phyloP scores from a whole-genome alignment of 2,329 filamentous ascomycete genomes.

The Metarhizium humberi region DNA sequence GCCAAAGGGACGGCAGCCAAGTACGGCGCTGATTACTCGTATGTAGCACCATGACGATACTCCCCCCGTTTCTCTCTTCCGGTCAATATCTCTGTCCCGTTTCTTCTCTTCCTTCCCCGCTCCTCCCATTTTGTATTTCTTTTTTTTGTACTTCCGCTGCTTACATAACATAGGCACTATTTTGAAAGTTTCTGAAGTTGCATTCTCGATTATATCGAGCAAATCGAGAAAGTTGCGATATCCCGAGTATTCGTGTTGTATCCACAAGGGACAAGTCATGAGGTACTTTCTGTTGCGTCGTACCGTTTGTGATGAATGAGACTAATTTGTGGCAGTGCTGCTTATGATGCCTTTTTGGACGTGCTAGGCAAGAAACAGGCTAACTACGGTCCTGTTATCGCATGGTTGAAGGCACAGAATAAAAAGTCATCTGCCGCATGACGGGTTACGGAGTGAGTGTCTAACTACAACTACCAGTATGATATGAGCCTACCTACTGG shows the following conservation, averaged over 20 bases:
- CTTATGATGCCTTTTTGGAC: conserved; percentile 57
- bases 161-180: conserved; percentile 45
- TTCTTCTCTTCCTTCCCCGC: too few relatives aligned
- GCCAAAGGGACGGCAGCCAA: conserved; percentile 44
- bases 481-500: not conserved
- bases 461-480: not conserved
- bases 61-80: too few relatives aligned
- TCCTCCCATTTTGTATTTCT: not conserved
- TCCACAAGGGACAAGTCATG: conserved; percentile 49
- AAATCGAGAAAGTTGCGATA: conserved; percentile 33
- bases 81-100: too few relatives aligned
- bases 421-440: conserved; percentile 10
- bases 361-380: conserved; percentile 66
- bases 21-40: conserved; percentile 53
- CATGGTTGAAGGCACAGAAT: conserved; percentile 53
- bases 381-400: conserved; percentile 52
- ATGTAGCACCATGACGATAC: conserved; percentile 16
- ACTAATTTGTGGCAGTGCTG: conserved; percentile 41
- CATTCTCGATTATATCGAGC: conserved; percentile 54
- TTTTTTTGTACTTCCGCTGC: not conserved
- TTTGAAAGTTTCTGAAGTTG: conserved; percentile 53
- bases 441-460: not conserved
- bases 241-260: conserved; percentile 45
- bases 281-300: conserved; percentile 40
- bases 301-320: not conserved